Percentiles rank a stretch among this genome's conserved stretches.
Conservation (phyloP, 805 yeast species). For the Candida silvicultrix region DNA sequence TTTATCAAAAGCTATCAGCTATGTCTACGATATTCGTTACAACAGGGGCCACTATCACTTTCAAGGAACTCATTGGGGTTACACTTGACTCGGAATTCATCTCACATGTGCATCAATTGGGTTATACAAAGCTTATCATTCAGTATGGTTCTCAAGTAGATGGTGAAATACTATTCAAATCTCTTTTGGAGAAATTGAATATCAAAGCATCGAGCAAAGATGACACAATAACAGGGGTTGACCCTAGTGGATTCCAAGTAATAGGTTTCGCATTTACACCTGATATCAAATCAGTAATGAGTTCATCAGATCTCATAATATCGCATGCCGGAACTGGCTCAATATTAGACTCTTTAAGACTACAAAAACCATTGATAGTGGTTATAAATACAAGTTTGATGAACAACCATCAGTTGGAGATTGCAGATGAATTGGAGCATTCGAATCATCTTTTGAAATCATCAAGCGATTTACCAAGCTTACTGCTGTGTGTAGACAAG, state of each 20-base stretch:
- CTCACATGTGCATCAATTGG: constrained; percentile 24
- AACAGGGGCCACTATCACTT: constrained; percentile 90
- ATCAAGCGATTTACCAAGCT: constrained; percentile 7
- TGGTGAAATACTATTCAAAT: constrained; percentile 15
- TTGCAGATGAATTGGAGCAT: constrained; percentile 50
- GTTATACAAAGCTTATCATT: constrained; percentile 37
- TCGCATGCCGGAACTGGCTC: constrained; percentile 95
- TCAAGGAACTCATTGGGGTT: constrained; percentile 47
- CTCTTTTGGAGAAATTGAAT: background rate
- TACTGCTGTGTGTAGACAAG: constrained; percentile 11
- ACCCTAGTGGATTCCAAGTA: constrained; percentile 21
- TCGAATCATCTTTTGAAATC: constrained; percentile 25
- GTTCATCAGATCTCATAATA: constrained; percentile 51
- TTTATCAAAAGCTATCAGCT: no score
- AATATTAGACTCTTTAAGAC: constrained; percentile 67
- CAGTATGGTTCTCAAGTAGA: constrained; percentile 51
- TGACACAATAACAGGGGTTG: background rate
- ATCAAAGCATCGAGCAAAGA: background rate
- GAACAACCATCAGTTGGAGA: constrained; percentile 83
- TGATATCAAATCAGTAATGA: constrained; percentile 35
- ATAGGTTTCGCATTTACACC: constrained; percentile 42
- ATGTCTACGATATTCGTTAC: constrained; percentile 46
- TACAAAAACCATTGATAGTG: constrained; percentile 52
- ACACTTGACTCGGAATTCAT: constrained; percentile 32
- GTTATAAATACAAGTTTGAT: constrained; percentile 67